Base-by-base conservation (phyloP, 495 filamentous ascomycete genomes). In the Staphylotrichum longicolle region DNA sequence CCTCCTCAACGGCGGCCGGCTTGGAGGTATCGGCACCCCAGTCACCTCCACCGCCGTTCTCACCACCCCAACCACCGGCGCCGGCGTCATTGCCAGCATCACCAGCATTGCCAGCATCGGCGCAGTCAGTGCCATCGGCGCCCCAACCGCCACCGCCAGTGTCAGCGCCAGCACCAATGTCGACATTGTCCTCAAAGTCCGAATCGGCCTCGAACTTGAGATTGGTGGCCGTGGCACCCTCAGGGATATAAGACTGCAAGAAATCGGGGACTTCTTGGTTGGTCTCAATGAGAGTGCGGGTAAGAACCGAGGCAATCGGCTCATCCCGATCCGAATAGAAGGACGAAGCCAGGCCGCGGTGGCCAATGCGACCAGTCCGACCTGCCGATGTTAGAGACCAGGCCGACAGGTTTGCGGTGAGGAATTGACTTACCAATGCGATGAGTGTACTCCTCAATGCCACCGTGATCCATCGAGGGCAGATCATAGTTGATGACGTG, bases 401-500 rank as follows among this genome's bases (percentile, higher is more conserved):
- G 33, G 34, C 2, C 3, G 35, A 45, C 34, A 20, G 15, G 5
- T 30, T 4, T 45, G 41, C 12, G 3, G 40, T 44, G 5, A 33
- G 51, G 27, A 4, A 30, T 9, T 30, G 7, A 74, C 81, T 72
- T 81, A 90, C 88, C 93, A 72, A 98, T 98, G 42, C 94, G 90
- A 67, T 98, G 94, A 58, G 89, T 83, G 67, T 98, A 98, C 67
- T 98, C 94, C 54, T 90, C 83, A 49, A 98, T 97, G 4, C 93
- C 94, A n/a, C 91, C 92, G 64, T 91, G 78, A 3, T 78, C 68
- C 5, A 72, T 65, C 27, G 75, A 79, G 0, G 93, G 94, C 3
- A 98, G 79, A 52, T 96, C 91, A 65, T 85, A 97, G 74, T 98
- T 98, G 80, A 98, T 86, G 60, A 98, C 88, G 65, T 96, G 90